Base-by-base conservation (phyloP, 768 basidiomycete species). In the Gymnopilus junonius region DNA sequence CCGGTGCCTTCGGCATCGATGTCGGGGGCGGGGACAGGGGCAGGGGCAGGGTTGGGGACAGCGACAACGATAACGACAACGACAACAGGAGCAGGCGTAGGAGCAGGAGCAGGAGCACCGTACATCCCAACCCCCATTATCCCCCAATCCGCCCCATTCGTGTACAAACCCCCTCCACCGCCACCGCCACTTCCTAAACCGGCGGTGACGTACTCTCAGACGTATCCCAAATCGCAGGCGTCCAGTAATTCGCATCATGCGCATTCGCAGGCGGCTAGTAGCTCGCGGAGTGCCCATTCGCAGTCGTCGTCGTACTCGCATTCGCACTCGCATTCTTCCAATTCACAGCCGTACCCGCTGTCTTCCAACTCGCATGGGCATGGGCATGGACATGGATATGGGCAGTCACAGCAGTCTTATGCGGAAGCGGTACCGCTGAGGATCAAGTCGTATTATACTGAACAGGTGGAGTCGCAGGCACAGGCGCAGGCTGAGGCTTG, bases 81-180 rank as follows among this genome's bases (percentile, higher is more conserved):
- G 20, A 25, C 20, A 3, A 14, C 53, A 4, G 60, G 31, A 15
- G 53, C 31, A 32, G 32, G 50, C 7, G 39, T 32, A 11, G 45
- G 55, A 27, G 21, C 32, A 17, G 57, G 59, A 43, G 29, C 17
- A 39, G 50, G 55, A 35, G 25, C 31, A 57, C 40, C 37, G 7
- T 32, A 59, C 10, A 34, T 62, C 29, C 51, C 51, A 15, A 62
- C 54, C 4, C 59, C 69, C 10, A 62, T 65, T 4, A 50, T 65
- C 7, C 66, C 71, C 27, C 61, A 31, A 8, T 62, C 67, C 2
- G 39, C 64, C 5, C 64, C 69, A 3, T 70, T 66, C 31, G 64
- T 68, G 12, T 68, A 68, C 45, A 57, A 72, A 21, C 62, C 67
- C 4, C 66, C 66, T 14, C 31, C 6, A 17, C 1, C 51, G 23